phyloP scores from a whole-genome alignment of 345 rosid genomes.

The Cardamine occulta region DNA sequence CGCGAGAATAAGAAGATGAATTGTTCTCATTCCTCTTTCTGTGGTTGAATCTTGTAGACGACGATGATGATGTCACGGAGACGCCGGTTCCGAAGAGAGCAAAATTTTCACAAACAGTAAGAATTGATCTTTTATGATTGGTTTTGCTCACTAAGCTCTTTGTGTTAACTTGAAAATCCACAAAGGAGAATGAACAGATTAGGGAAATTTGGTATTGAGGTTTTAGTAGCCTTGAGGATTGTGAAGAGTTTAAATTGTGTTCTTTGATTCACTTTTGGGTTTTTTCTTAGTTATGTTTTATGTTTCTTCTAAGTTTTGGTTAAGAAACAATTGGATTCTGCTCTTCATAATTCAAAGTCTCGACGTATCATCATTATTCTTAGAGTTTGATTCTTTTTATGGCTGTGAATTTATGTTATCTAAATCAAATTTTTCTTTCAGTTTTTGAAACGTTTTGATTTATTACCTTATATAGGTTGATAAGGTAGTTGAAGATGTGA shows the following conservation, averaged over 20 bases:
- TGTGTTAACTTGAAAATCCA: not conserved
- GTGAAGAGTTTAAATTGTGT: not conserved
- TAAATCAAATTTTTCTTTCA: not conserved
- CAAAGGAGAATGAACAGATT: not conserved
- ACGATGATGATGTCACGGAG: slow-evolving; percentile 37
- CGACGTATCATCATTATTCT: not conserved
- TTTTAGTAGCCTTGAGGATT: not conserved
- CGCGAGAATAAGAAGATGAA: not conserved
- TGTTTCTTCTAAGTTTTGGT: not conserved
- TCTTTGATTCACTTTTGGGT: slow-evolving; percentile 9
- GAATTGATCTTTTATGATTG: slow-evolving; percentile 13
- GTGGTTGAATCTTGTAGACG: slow-evolving; percentile 35
- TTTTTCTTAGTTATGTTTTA: slow-evolving; percentile 1
- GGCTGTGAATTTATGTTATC: not conserved
- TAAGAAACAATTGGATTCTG: not conserved
- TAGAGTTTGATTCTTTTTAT: not conserved
- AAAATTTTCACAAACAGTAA: slow-evolving; percentile 27
- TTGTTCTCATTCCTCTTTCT: not conserved
- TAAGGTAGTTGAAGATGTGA: slow-evolving; percentile 44
- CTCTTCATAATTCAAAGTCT: not conserved
- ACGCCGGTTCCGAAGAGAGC: slow-evolving; percentile 29
- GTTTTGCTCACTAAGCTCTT: not conserved
- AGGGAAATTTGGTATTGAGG: not conserved
- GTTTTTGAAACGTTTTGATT: not conserved
- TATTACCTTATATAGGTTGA: slow-evolving; percentile 20